Evolutionary conservation across 352 stramenopile species (phyloP), one percentile per base, ranked within the genome.

Genomic region (Phytophthora lateralis): DNA sequence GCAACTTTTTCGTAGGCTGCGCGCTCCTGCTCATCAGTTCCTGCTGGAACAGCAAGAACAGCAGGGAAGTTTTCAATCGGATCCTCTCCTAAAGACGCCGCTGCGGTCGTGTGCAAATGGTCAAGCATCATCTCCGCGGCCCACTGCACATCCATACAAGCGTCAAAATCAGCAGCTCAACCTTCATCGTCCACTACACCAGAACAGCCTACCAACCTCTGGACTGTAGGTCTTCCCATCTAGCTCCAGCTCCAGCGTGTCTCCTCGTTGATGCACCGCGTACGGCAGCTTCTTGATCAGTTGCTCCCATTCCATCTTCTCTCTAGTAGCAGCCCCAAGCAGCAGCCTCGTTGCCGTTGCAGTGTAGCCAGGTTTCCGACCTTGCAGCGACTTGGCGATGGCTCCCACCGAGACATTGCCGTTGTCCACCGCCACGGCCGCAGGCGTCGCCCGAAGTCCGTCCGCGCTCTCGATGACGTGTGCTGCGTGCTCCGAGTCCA

Each of bases 371-470:
- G 67, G 67, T 42, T 90, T 90, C n/a, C 80, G 66, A 0, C 78
- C 78, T 20, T 82, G 69, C 15, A 88, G 38, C 27, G 78, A 50
- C 48, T 71, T 71, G 41, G 78, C 81, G 15, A 90, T 56, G 5
- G 76, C 61, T 7, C 78, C 81, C 8, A 90, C 73, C 17, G 79
- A 72, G 15, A 85, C 73, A 34, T 15, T 75, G 42, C 67, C 81
- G 41, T 89, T 90, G 51, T 88, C 77, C 21, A 89, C 73, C 3
- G 78, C 78, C 17, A 90, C 78, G 0, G 78, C 78, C 8, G 81
- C 78, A 9, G 78, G 75, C 21, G 81, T 81, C 44, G 75, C 75
- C 0, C 80, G 69, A 29, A 83, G 48, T 7, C 80, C 80, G 38
- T 90, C 80, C 1, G 74, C 75, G 30, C 71, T 89, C 53, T 88